phyloP scores from a whole-genome alignment of 1,284 basidiomycete species.

The Violaceomyces palustris region DNA sequence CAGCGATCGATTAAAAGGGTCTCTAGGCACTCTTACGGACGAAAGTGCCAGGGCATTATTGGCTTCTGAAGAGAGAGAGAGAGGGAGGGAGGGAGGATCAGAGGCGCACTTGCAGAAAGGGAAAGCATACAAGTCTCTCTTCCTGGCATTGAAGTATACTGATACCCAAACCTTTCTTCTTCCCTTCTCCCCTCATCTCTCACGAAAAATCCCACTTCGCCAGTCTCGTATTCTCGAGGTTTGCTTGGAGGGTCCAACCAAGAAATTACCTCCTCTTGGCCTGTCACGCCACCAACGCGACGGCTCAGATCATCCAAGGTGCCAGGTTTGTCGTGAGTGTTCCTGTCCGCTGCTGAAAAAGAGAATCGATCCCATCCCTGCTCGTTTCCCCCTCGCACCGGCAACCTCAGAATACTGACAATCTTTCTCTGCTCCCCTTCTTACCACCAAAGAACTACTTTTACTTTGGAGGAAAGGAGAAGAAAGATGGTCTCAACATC shows the following conservation, averaged over 20 bases:
- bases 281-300: slow-evolving; percentile 48
- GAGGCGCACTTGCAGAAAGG: too few relatives aligned
- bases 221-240: slow-evolving; percentile 48
- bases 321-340: slow-evolving; percentile 41
- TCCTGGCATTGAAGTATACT: too few relatives aligned
- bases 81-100: too few relatives aligned
- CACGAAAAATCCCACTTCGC: background rate
- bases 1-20: too few relatives aligned
- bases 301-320: slow-evolving; percentile 42
- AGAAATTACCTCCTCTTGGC: slow-evolving; percentile 50
- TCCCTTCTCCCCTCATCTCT: too few relatives aligned
- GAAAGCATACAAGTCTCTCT: too few relatives aligned
- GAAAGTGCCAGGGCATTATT: too few relatives aligned
- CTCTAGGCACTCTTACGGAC: too few relatives aligned
- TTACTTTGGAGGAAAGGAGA: slow-evolving; percentile 40
- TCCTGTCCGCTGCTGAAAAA: background rate
- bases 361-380: background rate
- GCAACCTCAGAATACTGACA: background rate
- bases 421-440: background rate
- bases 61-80: too few relatives aligned
- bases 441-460: slow-evolving; percentile 28
- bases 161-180: too few relatives aligned
- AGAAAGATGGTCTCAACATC: too few relatives aligned
- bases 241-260: slow-evolving; percentile 50
- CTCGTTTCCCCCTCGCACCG: background rate